phyloP scores from a whole-genome alignment of 176 grass and related monocot genomes.

The Hordeum vulgare region MorexV3_pseudomolecules_assembly NC_058524.1:70012920-70013419 shows the following conservation, averaged over 20 bases:
- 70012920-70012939: neutral
- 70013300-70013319: neutral
- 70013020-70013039: slow-evolving; percentile 34
- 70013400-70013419: slow-evolving; percentile 70
- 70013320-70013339: neutral
- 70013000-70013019: slow-evolving; percentile 34
- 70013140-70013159: slow-evolving; percentile 43
- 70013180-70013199: slow-evolving; percentile 63
- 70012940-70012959: neutral
- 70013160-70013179: slow-evolving; percentile 74
- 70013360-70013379: slow-evolving; percentile 74
- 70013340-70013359: slow-evolving; percentile 1
- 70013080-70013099: neutral
- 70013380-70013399: slow-evolving; percentile 79
- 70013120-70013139: neutral
- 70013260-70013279: neutral
- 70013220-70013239: neutral
- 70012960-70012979: neutral
- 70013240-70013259: neutral
- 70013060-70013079: slow-evolving; percentile 22
- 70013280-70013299: neutral
- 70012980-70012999: neutral
- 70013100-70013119: neutral
- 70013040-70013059: slow-evolving; percentile 58
- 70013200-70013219: slow-evolving; percentile 68